Conservation (phyloP, 108 stramenopile species). For the Schizochytrium sp. region DNA sequence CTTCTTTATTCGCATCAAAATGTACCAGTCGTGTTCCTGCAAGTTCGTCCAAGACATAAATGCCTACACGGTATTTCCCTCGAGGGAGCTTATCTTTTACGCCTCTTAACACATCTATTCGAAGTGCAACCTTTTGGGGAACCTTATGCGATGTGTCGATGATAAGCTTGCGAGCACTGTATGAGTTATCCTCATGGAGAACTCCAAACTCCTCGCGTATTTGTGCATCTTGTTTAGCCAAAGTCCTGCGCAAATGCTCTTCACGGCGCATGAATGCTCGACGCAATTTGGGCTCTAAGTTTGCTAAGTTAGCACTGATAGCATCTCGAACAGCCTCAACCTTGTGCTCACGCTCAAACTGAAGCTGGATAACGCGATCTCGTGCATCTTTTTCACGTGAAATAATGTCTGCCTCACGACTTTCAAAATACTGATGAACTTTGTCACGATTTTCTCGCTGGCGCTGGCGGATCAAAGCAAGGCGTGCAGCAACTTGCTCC, state of each 20-base stretch:
- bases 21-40: not conserved
- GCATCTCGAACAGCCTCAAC: conserved; percentile 32
- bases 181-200: conserved; percentile 3
- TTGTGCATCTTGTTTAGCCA: conserved; percentile 10
- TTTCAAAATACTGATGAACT: not conserved
- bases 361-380: conserved; percentile 6
- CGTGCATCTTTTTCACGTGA: conserved; percentile 15
- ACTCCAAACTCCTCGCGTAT: not conserved
- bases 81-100: conserved; percentile 43
- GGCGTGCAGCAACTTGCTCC: not conserved
- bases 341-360: conserved; percentile 27
- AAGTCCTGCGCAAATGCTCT: not conserved
- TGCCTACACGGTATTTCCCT: not conserved
- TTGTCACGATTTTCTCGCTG: not conserved
- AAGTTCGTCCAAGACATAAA: conserved; percentile 43
- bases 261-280: conserved; percentile 19
- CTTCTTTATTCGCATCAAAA: not conserved
- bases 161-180: conserved; percentile 39
- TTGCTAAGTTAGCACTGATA: conserved; percentile 8
- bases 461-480: not conserved
- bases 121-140: conserved; percentile 19
- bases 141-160: conserved; percentile 43
- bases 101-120: not conserved
- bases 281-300: not conserved
- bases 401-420: not conserved